Percentiles rank a stretch among this genome's conserved stretches.
phyloP scores from a whole-genome alignment of 2,329 filamentous ascomycete genomes.

The Nothophoma quercina region DNA sequence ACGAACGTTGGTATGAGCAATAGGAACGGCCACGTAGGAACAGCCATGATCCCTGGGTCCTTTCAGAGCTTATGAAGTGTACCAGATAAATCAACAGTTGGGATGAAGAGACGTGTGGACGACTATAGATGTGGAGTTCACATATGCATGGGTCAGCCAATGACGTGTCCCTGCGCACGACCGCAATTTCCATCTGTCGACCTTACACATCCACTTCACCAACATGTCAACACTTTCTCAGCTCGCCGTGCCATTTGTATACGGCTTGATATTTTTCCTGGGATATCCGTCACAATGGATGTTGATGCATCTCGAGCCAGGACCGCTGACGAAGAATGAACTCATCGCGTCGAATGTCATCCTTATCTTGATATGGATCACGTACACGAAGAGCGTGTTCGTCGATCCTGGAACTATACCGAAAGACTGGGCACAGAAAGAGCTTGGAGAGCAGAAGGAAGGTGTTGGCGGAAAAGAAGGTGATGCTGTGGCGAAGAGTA shows the following conservation, averaged over 20 bases:
- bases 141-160: slow-evolving; percentile 10
- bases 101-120: background rate
- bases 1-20: slow-evolving; percentile 42
- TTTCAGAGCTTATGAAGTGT: background rate
- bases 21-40: slow-evolving; percentile 36
- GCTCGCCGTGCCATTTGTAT: slow-evolving; percentile 74
- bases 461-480: slow-evolving; percentile 6
- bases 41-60: slow-evolving; percentile 27
- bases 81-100: background rate
- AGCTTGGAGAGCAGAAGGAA: slow-evolving; percentile 4
- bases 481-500: slow-evolving; percentile 31
- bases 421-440: slow-evolving; percentile 30
- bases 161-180: slow-evolving; percentile 35
- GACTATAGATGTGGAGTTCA: background rate
- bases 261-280: slow-evolving; percentile 71
- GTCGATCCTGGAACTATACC: slow-evolving; percentile 66
- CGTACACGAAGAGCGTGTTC: slow-evolving; percentile 71
- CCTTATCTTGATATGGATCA: slow-evolving; percentile 70
- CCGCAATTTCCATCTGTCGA: slow-evolving; percentile 6
- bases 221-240: slow-evolving; percentile 29
- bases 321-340: slow-evolving; percentile 66
- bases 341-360: slow-evolving; percentile 71
- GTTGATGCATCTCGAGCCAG: slow-evolving; percentile 66
- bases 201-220: slow-evolving; percentile 4
- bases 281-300: slow-evolving; percentile 76